phyloP scores from a whole-genome alignment of 495 filamentous ascomycete genomes.

The Neurospora pannonica region DNA sequence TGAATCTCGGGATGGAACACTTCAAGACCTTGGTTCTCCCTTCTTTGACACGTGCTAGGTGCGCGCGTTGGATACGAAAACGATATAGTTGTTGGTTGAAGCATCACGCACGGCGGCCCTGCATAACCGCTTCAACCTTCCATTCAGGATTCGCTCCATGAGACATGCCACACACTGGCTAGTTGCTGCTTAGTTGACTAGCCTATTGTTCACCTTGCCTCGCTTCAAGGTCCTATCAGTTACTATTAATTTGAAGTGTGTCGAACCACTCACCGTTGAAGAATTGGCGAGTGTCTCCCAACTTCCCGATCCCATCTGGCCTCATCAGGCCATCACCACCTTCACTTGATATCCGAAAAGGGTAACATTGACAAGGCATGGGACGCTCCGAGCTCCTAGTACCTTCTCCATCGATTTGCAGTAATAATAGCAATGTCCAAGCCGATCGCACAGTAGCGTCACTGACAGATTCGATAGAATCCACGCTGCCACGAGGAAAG shows the following conservation, averaged over 20 bases:
- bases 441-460: background rate
- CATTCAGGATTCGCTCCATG: background rate
- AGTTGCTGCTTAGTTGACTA: background rate
- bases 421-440: background rate
- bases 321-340: background rate
- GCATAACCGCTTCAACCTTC: background rate
- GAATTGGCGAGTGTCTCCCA: background rate
- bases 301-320: background rate
- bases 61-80: background rate
- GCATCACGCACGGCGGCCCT: background rate
- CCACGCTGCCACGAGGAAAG: background rate
- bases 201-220: background rate
- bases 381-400: background rate
- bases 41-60: background rate
- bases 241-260: background rate
- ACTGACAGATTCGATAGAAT: background rate
- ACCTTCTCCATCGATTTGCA: background rate
- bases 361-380: background rate
- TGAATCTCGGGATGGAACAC: background rate
- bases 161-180: background rate
- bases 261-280: background rate
- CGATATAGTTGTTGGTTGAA: background rate
- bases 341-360: background rate
- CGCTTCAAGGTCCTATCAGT: background rate
- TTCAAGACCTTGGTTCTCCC: background rate